Evolutionary conservation across 805 yeast species (phyloP), one percentile per base, ranked within the genome.

Genomic region (Teunomyces lycoperdinae): DNA sequence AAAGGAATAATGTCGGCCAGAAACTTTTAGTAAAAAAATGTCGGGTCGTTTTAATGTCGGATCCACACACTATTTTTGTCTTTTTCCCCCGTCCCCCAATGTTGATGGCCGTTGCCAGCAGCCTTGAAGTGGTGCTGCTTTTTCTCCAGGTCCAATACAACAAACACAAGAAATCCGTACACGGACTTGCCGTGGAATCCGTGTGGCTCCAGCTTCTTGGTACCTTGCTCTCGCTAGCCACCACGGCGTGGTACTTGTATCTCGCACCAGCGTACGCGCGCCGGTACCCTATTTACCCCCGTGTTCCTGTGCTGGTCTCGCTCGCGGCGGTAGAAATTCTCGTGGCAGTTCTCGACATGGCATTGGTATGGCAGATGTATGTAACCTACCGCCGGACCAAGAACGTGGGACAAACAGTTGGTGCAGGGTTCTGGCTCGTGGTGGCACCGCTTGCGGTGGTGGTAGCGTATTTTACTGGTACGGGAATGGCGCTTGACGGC

Each of bases 331-430:
- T 52, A 2, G 68, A 67, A 28, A 1, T 55, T 0, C 4, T 50
- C 1, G 47, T 54, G 2, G 14, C 57, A 0, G 1, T 51, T 0
- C 33, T 62, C 2, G 32, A 53, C 9, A 11, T 53, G 1, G 54
- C 58, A 1, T 46, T 68, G 16, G 24, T 63, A 13, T 50, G 54
- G 27, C 76, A 71, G 46, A 50, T 68, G 20, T 29, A 47, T 2
- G 38, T 50, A 9, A 42, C 49, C 26, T 68, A 65, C 42, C 50
- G 60, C 34, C 43, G 54, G 9, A 64, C 77, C 13, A 60, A 63
- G 42, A 70, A 72, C 50, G 49, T 57, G 1, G 57, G 66, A 41
- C 82, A 77, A 48, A 64, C 67, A 0, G 13, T 74, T 0, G 72
- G 78, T 3, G 36, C 38, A 10, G 27, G 52, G 2, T 26, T 44